Conservation (phyloP, 495 filamentous ascomycete genomes). For the Aspergillus diversus region DNA sequence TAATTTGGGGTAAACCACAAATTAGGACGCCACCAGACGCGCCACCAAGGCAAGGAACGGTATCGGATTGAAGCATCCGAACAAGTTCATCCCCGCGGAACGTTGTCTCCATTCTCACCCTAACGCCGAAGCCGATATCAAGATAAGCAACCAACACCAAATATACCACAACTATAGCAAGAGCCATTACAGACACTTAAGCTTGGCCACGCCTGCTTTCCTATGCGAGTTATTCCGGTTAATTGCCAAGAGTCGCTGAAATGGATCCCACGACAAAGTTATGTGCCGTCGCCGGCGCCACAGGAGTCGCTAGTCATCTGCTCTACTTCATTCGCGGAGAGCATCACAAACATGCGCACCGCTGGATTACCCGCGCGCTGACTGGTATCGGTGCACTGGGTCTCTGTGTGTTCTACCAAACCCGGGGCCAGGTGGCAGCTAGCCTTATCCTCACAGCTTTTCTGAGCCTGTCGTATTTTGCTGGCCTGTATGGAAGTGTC, state of each 20-base stretch:
- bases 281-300: not conserved
- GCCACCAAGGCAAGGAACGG: too few species aligned
- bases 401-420: not conserved
- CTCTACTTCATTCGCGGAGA: conserved; percentile 38
- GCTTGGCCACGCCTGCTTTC: not conserved
- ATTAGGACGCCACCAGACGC: too few species aligned
- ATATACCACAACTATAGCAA: too few species aligned
- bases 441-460: not conserved
- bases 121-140: too few species aligned
- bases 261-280: not conserved
- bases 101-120: too few species aligned
- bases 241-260: too few species aligned
- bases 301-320: conserved; percentile 25
- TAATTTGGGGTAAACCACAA: too few species aligned
- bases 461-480: conserved; percentile 19
- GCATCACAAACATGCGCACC: conserved; percentile 35
- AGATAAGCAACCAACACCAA: too few species aligned
- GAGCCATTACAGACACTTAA: not conserved
- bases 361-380: conserved; percentile 10
- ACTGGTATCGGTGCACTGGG: not conserved
- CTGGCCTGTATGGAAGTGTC: conserved; percentile 37
- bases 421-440: not conserved
- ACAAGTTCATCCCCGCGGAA: too few species aligned
- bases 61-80: too few species aligned
- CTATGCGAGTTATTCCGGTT: too few species aligned